Percentiles rank a stretch among this genome's conserved stretches.
Evolutionary conservation across 140 eudicot genomes (phyloP).

Genomic region (Oenanthe javanica): DNA sequence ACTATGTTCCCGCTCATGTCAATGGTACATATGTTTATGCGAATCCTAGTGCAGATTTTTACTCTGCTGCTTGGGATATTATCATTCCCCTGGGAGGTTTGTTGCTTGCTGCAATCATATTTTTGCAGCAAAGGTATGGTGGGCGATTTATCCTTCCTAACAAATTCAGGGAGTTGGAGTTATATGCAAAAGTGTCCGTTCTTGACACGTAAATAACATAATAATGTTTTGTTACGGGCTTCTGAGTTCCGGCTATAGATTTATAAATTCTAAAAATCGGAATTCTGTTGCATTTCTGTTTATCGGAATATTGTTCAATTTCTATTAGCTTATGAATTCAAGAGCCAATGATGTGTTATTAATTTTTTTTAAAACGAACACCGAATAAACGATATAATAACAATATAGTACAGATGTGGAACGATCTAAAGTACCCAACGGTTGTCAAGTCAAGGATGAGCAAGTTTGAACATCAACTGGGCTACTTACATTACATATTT

Average conservation of each 20-base stretch:
- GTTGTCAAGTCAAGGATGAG: too few relatives aligned
- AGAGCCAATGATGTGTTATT: not conserved
- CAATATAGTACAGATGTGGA: too few relatives aligned
- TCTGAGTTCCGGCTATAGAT: not conserved
- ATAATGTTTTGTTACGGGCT: not conserved
- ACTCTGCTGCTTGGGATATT: constrained; percentile 60
- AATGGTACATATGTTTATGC: constrained; percentile 29
- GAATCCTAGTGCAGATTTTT: constrained; percentile 44
- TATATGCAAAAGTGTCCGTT: constrained; percentile 44
- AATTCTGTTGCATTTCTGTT: not conserved
- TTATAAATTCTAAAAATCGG: not conserved
- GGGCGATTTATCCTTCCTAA: constrained; percentile 51
- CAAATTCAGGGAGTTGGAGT: constrained; percentile 29
- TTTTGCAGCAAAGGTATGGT: constrained; percentile 62
- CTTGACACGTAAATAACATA: constrained; percentile 13
- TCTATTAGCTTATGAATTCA: too few relatives aligned
- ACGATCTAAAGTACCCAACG: too few relatives aligned
- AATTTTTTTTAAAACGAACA: too few relatives aligned
- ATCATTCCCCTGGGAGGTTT: constrained; percentile 42
- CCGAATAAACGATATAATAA: too few relatives aligned
- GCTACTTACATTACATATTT: too few relatives aligned
- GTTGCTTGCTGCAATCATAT: constrained; percentile 32
- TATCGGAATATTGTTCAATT: not conserved
- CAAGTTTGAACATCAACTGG: too few relatives aligned
- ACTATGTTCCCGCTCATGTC: not conserved